Percentiles rank a stretch among this genome's conserved stretches.
Evolutionary conservation across 2,329 filamentous ascomycete species (phyloP).

Genomic region (Diaporthe vaccinii): DNA sequence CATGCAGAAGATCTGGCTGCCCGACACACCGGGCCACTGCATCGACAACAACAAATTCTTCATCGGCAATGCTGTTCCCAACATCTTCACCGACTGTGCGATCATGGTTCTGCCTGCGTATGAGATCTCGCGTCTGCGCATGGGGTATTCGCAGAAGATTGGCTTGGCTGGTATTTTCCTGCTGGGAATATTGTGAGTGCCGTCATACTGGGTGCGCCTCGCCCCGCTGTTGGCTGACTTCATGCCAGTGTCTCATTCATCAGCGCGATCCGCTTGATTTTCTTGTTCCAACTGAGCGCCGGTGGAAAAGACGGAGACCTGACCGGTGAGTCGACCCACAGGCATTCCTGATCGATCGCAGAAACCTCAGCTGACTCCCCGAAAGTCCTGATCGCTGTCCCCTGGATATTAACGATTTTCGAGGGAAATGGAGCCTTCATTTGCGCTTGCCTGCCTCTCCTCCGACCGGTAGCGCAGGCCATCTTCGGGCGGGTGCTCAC

Average conservation of each 20-base stretch:
- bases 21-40: conserved; percentile 6
- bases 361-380: not conserved
- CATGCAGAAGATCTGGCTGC: conserved; percentile 9
- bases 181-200: conserved; percentile 7
- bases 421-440: not conserved
- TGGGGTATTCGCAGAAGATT: conserved; percentile 3
- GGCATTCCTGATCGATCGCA: not conserved
- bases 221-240: not conserved
- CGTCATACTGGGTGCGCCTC: no score
- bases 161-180: conserved; percentile 27
- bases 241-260: not conserved
- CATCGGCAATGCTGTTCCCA: conserved; percentile 19
- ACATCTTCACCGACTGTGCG: conserved; percentile 26
- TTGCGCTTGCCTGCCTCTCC: conserved; percentile 4
- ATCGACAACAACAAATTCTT: conserved; percentile 33
- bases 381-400: not conserved
- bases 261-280: conserved; percentile 17
- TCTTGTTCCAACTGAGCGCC: conserved; percentile 8
- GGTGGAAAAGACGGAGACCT: conserved; percentile 12
- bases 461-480: conserved; percentile 6
- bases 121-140: conserved; percentile 20
- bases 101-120: conserved; percentile 30
- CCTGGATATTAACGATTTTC: not conserved
- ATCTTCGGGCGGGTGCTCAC: conserved; percentile 10
- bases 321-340: not conserved